Conservation (phyloP, 2,329 filamentous ascomycete genomes). For the Monosporascus sp. region DNA sequence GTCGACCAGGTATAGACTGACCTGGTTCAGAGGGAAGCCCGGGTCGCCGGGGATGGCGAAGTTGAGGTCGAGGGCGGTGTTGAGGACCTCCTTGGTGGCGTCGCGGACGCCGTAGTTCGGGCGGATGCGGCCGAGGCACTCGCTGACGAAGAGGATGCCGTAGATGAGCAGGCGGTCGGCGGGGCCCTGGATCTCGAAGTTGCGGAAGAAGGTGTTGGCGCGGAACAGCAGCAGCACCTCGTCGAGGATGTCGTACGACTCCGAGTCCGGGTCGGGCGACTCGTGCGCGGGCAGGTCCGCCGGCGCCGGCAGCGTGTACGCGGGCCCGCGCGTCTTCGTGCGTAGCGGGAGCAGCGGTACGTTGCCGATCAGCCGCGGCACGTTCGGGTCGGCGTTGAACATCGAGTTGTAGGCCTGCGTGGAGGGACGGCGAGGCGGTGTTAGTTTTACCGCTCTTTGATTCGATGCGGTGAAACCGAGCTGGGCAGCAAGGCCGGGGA, state of each 20-base stretch:
- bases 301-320: constrained; percentile 69
- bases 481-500: neutral
- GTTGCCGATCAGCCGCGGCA: constrained; percentile 66
- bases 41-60: constrained; percentile 94
- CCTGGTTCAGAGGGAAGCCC: constrained; percentile 87
- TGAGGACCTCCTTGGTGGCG: constrained; percentile 72
- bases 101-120: constrained; percentile 58
- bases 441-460: neutral
- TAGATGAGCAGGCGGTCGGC: constrained; percentile 94
- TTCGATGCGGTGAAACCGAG: too few relatives aligned
- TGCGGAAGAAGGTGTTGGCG: constrained; percentile 97
- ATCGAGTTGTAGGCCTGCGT: constrained; percentile 91
- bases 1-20: constrained; percentile 24
- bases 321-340: constrained; percentile 91
- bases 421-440: constrained; percentile 3
- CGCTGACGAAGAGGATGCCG: constrained; percentile 90
- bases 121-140: constrained; percentile 84
- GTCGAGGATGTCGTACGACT: constrained; percentile 94
- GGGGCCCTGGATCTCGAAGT: constrained; percentile 97
- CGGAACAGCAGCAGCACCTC: constrained; percentile 90
- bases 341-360: constrained; percentile 91
- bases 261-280: constrained; percentile 74
- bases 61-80: constrained; percentile 83
- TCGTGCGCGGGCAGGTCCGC: constrained; percentile 54
- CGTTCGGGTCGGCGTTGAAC: constrained; percentile 77